Base-by-base conservation (phyloP, 208 protist species). In the Porcisia hertigi region DNA sequence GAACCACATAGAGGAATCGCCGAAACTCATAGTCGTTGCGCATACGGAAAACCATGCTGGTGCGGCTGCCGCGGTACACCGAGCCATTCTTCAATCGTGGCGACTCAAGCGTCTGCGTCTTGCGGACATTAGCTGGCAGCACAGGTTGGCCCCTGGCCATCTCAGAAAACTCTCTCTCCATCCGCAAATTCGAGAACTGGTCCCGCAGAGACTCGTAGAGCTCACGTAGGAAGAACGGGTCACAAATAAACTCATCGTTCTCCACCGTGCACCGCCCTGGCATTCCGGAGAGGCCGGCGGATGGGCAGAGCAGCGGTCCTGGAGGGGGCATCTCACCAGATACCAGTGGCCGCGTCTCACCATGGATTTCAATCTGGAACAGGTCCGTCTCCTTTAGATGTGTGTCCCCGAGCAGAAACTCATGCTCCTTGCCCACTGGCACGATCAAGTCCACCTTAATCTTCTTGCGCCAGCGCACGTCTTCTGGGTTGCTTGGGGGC, bases 171-270 rank as follows among this genome's bases (percentile, higher is more conserved):
- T 88, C 87, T 12, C 85, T 69, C 75, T 94, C 84, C 75, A 82
- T 79, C 1, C 81, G 82, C 18, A 94, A 73, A 39, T 80, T 81
- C 14, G 71, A 14, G 43, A 94, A 94, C 65, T 92, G 83, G 59
- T 90, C 85, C n/a, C 90, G 87, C 43, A 94, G 78, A 3, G 75
- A 66, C 62, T 94, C 87, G 76, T 94, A 94, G 39, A 93, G 74
- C 64, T 93, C 85, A 16, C 87, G 79, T 18, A 91, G 47, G 34
- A 83, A 91, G 76, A 85, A 86, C 9, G 77, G 87, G 69, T 93
- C 89, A 14, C 79, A 63, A 39, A 88, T 90, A 69, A 80, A 84
- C 69, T 88, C 87, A 5, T 81, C 81, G 58, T 90, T 86, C 36
- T 87, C 78, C 34, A 85, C 72, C 52, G 54, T 78, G 62, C 77